A percentile compares a stretch with the other conserved stretches of the same genome.
Evolutionary conservation across 1,284 basidiomycete species (phyloP).

Genomic region (Cutaneotrichosporon sp.): DNA sequence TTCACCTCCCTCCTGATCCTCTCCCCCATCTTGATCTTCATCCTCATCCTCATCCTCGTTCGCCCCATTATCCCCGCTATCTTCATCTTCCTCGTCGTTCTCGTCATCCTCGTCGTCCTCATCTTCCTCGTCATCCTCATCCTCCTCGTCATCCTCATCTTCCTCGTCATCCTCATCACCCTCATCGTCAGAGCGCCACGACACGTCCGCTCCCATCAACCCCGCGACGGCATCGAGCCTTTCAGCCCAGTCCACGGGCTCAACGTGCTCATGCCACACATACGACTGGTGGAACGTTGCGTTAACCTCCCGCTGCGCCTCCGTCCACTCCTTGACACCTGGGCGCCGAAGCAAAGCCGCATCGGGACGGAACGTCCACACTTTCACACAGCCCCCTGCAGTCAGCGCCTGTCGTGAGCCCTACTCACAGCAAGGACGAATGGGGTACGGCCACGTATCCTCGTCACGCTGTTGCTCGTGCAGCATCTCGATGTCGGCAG

Average conservation of each 20-base stretch:
- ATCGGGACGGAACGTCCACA: slow-evolving; percentile 4
- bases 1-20: not conserved
- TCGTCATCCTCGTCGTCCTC: no score
- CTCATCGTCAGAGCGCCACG: not conserved
- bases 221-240: not conserved
- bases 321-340: not conserved
- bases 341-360: slow-evolving; percentile 1
- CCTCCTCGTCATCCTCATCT: not conserved
- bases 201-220: not conserved
- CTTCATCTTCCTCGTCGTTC: not conserved
- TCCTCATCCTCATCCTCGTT: not conserved
- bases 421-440: slow-evolving; percentile 9
- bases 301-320: not conserved
- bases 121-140: not conserved
- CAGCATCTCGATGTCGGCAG: not conserved
- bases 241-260: not conserved
- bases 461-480: not conserved
- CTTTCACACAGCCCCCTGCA: slow-evolving; percentile 7
- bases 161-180: not conserved
- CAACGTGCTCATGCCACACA: not conserved
- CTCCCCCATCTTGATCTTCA: not conserved
- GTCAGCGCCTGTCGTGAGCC: not conserved
- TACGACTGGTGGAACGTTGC: not conserved
- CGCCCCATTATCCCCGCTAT: not conserved
- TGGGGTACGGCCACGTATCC: not conserved